A percentile compares a stretch with the other conserved stretches of the same genome.
phyloP scores from a whole-genome alignment of 176 grass and related monocot genomes.

The Oryza rufipogon region DNA sequence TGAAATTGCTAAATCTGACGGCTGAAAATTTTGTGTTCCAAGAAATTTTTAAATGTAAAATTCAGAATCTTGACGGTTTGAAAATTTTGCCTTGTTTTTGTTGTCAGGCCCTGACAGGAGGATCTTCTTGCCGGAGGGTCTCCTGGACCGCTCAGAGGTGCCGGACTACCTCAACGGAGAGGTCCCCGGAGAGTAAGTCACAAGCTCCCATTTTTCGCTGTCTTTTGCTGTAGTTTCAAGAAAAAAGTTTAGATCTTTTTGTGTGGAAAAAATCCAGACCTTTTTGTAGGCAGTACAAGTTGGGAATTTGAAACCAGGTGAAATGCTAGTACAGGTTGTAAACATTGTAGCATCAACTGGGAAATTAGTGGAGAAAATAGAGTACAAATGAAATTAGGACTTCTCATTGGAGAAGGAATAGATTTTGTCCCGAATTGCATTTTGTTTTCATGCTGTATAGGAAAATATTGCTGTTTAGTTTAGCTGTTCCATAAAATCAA shows the following conservation, averaged over 20 bases:
- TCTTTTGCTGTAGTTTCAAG: not conserved
- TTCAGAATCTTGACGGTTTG: not conserved
- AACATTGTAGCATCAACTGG: not conserved
- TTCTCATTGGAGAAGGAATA: not conserved
- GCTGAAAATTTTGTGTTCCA: not conserved
- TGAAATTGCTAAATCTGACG: conserved; percentile 14
- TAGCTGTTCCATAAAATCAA: not conserved
- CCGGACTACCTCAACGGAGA: conserved; percentile 95
- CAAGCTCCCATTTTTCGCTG: not conserved
- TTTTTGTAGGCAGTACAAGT: not conserved
- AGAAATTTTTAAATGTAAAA: not conserved
- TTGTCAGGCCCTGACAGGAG: conserved; percentile 80
- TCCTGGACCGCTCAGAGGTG: conserved; percentile 85
- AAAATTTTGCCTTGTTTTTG: not conserved
- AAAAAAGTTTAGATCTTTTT: not conserved
- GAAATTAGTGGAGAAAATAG: not conserved
- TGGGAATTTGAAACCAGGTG: not conserved
- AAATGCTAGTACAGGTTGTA: not conserved
- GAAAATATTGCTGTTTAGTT: not conserved
- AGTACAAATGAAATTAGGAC: not conserved
- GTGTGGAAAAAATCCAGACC: not conserved
- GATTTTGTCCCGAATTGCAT: not conserved
- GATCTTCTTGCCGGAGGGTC: conserved; percentile 87
- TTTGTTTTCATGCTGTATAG: not conserved
- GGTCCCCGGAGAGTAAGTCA: conserved; percentile 93